Evolutionary conservation across 768 basidiomycete species (phyloP), one percentile per base, ranked within the genome.

Genomic region (Panus rudis): DNA sequence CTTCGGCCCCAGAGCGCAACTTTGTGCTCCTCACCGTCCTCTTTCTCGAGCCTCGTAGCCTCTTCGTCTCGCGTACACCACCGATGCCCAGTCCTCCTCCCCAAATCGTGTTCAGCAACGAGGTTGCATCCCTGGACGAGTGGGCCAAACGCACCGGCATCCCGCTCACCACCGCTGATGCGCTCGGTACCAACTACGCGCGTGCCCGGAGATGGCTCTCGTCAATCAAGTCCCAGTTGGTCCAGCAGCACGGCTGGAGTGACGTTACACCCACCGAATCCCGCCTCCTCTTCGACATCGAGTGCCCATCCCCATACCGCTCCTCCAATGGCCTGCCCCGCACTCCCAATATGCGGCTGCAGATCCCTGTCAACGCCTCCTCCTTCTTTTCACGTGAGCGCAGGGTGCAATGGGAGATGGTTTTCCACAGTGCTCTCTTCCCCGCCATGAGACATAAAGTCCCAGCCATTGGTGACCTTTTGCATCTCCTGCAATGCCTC

Each of bases 401-500:
- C 52, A 78, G 84, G 47, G 75, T 89, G 35, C 86, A 89, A 59
- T 91, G 88, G 87, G 78, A 89, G 60, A 88, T 89, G 86, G 84
- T 88, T 54, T 91, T 91, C 58, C 86, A 65, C 48, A 60, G 62
- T 43, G 63, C 63, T 30, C 55, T 64, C 41, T 67, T 68, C 53
- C 62, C 62, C 20, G 58, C 59, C 46, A 54, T 67, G 42, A 60
- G 67, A 16, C 67, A 67, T 46, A 58, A 59, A 47, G 61, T 64
- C 13, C 62, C 59, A 32, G 61, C 66, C 27, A 51, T 68, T 50
- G 59, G 55, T 34, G 65, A 68, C 49, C 55, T 68, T 26, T 56
- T 69, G 28, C 52, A 66, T 50, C 56, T 69, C 35, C 59, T 69
- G 23, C 67, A 68, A 39, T 69, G 67, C 50, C 58, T 69, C 23